Base-by-base conservation (phyloP, 257 asterid species). In the Phtheirospermum japonicum region DNA sequence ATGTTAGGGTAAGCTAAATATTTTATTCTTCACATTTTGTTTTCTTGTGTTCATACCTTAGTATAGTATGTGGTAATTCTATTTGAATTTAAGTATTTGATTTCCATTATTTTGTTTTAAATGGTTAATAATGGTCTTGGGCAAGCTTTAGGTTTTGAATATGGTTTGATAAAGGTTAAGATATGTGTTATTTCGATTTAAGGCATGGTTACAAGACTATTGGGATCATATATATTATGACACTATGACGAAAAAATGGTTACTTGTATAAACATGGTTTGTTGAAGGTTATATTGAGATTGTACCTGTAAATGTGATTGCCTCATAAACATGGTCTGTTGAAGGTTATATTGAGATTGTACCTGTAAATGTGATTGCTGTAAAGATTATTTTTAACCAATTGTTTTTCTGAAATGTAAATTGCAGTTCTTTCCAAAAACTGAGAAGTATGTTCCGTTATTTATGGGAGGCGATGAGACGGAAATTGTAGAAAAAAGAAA, bases 391-490 rank as follows among this genome's bases (percentile, higher is more conserved):
- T 30, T 13, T 39, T 36, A 2, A 50, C 30, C 13, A 26, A 54
- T 23, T 71, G 2, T 37, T 61, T 48, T 42, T 48, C 46, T 71
- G 34, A 17, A 53, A 65, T 72, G n/a, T 69, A 18, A 61, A 74
- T 56, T 72, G 75, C 88, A 93, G 99, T 93, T 93, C 85, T 93
- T 93, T 76, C 99, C 99, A 7, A 93, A 93, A 81, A 77, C 79
- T 30, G 99, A 86, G 85, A 85, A 82, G 63, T 92, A 92, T 52
- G 89, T 92, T 31, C 31, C 99, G 19, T 66, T 92, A 60, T 92
- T 89, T 74, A 74, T 84, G 78, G 97, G 95, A 64, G 95, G 93
- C 39, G 96, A 89, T 17, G 88, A 82, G 64, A 72, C 73, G 26
- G 97, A 84, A 65, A 74, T 75, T 62, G 80, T 78, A 51, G 96